Conservation (phyloP, 306 rosid genomes). For the Vigna nakashimae region DNA sequence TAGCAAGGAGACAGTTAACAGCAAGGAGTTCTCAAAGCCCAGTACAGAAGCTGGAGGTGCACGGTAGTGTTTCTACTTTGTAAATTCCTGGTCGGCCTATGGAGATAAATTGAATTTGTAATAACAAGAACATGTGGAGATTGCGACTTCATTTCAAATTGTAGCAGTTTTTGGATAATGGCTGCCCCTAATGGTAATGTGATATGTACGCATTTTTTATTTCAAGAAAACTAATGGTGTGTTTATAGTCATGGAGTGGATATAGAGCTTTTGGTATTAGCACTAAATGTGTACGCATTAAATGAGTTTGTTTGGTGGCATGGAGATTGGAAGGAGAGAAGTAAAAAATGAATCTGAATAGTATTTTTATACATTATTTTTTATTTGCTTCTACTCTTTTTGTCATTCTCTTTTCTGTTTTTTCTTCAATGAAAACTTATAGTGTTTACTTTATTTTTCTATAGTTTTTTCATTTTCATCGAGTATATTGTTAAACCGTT, state of each 20-base stretch:
- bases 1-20: conserved; percentile 50
- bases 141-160: not conserved
- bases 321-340: not conserved
- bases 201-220: not conserved
- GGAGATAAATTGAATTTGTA: conserved; percentile 19
- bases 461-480: no score
- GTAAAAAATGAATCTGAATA: no score
- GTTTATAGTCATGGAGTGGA: no score
- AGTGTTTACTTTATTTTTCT: no score
- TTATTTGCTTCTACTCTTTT: no score
- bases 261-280: not conserved
- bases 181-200: not conserved
- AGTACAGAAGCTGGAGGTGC: conserved; percentile 48
- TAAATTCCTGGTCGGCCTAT: not conserved
- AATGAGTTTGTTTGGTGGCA: not conserved
- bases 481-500: no score
- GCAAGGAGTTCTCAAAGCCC: conserved; percentile 47
- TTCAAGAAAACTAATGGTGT: not conserved
- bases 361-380: no score
- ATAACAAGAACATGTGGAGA: conserved; percentile 27
- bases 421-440: no score
- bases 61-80: conserved; percentile 39
- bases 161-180: conserved; percentile 1
- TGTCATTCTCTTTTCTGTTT: no score
- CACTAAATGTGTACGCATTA: no score